Conservation (phyloP, 352 stramenopile species). For the Phytophthora meadii region DNA sequence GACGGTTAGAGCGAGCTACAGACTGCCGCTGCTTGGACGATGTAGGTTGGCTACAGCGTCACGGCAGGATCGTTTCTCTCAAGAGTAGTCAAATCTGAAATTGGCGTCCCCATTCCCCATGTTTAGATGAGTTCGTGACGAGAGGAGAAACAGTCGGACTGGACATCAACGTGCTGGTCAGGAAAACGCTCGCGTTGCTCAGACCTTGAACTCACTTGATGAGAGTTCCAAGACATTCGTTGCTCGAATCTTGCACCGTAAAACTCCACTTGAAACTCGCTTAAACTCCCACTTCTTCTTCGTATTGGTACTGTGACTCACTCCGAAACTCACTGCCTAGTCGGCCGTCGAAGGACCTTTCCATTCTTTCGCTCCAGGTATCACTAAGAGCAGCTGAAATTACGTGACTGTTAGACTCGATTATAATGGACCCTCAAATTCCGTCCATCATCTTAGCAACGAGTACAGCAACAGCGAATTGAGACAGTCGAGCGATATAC, state of each 20-base stretch:
- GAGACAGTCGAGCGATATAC: slow-evolving; percentile 30
- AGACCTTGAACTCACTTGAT: not conserved
- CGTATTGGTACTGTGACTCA: not conserved
- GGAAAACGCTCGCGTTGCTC: not conserved
- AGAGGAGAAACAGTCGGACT: slow-evolving; percentile 8
- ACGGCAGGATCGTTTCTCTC: slow-evolving; percentile 14
- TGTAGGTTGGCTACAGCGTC: too few species aligned
- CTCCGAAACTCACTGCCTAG: not conserved
- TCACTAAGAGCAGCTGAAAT: not conserved
- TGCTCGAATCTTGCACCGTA: slow-evolving; percentile 8
- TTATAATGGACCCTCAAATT: slow-evolving; percentile 7
- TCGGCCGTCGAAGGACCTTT: not conserved
- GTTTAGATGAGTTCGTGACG: slow-evolving; percentile 6
- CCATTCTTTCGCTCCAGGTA: not conserved
- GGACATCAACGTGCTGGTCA: slow-evolving; percentile 16
- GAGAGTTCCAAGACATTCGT: slow-evolving; percentile 5
- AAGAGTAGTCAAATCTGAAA: slow-evolving; percentile 1
- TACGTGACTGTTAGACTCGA: not conserved
- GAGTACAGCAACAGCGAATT: not conserved
- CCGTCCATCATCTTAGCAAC: slow-evolving; percentile 1
- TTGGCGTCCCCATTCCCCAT: slow-evolving; percentile 15
- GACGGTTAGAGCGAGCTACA: not conserved
- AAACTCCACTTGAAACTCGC: not conserved
- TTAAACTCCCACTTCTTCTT: not conserved
- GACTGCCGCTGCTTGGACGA: too few species aligned